Evolutionary conservation across 176 grass and related monocot species (phyloP).

Genomic region (Zizania latifolia): DNA sequence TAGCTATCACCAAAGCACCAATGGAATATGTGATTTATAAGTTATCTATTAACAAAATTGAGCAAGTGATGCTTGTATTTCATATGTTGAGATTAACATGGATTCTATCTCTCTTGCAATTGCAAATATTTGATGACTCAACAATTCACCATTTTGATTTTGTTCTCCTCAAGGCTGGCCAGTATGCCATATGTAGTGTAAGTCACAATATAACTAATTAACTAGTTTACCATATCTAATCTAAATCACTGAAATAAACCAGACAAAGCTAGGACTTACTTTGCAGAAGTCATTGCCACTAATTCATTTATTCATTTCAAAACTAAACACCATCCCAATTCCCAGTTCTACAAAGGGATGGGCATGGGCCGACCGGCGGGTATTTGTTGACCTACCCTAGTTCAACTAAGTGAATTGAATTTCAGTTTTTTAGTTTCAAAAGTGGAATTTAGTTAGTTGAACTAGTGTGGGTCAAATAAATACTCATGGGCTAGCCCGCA

Average conservation of each 20-base stretch:
- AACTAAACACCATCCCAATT: not conserved
- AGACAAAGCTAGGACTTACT: not conserved
- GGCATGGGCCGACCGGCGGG: no score
- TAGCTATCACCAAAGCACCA: not conserved
- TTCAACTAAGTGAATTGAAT: no score
- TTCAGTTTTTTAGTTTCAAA: no score
- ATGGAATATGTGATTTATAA: not conserved
- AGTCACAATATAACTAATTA: not conserved
- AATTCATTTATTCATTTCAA: not conserved
- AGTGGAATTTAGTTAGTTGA: no score
- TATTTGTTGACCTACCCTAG: no score
- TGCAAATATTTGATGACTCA: not conserved
- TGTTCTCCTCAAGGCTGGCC: not conserved
- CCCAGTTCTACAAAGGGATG: not conserved
- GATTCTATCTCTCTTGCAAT: not conserved
- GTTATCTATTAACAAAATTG: not conserved
- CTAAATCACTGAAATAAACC: not conserved
- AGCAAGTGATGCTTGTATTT: not conserved
- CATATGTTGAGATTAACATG: not conserved
- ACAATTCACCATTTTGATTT: not conserved
- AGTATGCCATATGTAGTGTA: slow-evolving; percentile 3
- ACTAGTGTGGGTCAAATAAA: no score
- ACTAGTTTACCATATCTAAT: not conserved
- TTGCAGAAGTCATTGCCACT: not conserved
- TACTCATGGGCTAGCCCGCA: no score